Conservation (phyloP, 2,329 filamentous ascomycete species). For the Talaromyces atroroseus region DNA sequence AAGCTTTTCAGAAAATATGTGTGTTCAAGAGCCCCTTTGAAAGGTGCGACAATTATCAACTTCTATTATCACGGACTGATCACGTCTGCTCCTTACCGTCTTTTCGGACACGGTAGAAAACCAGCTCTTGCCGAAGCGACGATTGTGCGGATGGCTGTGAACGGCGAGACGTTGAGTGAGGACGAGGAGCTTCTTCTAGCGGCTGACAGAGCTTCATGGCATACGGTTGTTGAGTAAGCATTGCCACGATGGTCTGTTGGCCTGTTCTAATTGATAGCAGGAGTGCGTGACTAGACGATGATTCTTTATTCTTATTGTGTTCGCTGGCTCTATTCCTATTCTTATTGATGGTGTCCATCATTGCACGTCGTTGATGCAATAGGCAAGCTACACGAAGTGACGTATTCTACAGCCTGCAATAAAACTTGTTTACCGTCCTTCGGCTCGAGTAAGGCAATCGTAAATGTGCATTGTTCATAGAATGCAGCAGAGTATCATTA, state of each 20-base stretch:
- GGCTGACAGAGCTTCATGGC: constrained; percentile 3
- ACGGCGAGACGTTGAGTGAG: constrained; percentile 21
- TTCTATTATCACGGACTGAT: constrained; percentile 34
- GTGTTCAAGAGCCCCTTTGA: constrained; percentile 22
- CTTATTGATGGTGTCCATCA: background rate
- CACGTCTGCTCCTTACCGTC: constrained; percentile 32
- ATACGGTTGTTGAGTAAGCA: background rate
- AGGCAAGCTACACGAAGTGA: background rate
- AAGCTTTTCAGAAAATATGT: constrained; percentile 22
- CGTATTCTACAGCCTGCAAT: background rate
- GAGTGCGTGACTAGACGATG: constrained; percentile 3
- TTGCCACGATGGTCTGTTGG: background rate
- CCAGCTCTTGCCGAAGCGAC: constrained; percentile 28
- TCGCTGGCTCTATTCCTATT: constrained; percentile 1
- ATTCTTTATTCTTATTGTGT: constrained; percentile 3
- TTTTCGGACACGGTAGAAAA: constrained; percentile 29
- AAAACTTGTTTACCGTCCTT: background rate
- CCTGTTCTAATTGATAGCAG: background rate
- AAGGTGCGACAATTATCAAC: constrained; percentile 23
- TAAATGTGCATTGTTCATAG: background rate
- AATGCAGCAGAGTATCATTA: background rate
- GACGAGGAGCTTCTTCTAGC: constrained; percentile 17
- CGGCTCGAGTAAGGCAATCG: background rate
- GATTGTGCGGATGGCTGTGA: constrained; percentile 24
- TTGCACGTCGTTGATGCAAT: background rate